Evolutionary conservation across 331 rosid species (phyloP), one percentile per base, ranked within the genome.

Genomic region (Malus hybrid): DNA sequence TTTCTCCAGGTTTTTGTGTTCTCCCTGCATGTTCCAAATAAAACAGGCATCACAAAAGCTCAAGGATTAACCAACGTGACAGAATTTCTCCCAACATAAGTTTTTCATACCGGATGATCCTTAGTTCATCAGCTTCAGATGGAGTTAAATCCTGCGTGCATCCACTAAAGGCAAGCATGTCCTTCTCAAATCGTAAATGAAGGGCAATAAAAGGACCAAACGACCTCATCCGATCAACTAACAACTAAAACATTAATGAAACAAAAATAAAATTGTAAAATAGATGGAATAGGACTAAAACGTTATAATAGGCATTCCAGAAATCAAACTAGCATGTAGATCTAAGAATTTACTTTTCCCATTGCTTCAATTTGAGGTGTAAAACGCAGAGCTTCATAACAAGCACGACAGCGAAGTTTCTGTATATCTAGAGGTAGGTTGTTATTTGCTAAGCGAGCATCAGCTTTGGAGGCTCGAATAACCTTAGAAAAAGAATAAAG

Each of bases 131-230:
- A 39, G 97, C 84, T 88, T 94, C 97, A 33, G 66, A 80, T 78
- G 86, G 80, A 56, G 88, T 87, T 85, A 94, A 84, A 76, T 97
- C 97, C 80, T 87, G 86, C 24, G 93, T 83, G 80, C 99, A 94
- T 34, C 99, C 99, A 13, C 97, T 94, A 80, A 92, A 94, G 79
- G 99, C 84, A 80, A 94, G 85, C 99, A 92, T 94, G 87, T 94
- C 99, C 85, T 92, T 92, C 90, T 94, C 99, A 70, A 87, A 94
- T 87, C 97, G 88, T 80, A 94, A 86, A 85, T 94, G 99, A 70
- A 94, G 99, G 67, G 97, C 92, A 72, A 94, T 92, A 81, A 87
- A 94, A 63, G 88, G 90, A 75, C 99, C 99, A 70, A 81, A 82
- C 48, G 92, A 85, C 82, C 96, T 87, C 97, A 92, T 92, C 80